phyloP scores from a whole-genome alignment of 768 basidiomycete species.

The Lentinula boryana region DNA sequence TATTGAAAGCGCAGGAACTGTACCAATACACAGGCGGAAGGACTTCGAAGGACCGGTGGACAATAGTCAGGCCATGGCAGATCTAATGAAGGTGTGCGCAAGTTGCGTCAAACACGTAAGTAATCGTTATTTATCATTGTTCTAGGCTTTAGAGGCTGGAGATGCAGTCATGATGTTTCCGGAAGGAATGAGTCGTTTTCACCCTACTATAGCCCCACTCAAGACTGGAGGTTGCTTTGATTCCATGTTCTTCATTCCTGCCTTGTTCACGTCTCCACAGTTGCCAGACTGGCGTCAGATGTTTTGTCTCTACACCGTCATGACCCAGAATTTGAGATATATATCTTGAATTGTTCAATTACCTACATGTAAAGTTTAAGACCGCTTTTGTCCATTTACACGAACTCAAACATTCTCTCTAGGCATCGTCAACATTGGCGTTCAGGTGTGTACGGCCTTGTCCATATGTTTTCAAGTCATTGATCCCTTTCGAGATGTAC shows the following conservation, averaged over 20 bases:
- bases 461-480: not conserved
- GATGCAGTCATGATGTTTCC: slow-evolving; percentile 83
- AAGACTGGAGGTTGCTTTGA: slow-evolving; percentile 64
- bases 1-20: slow-evolving; percentile 82
- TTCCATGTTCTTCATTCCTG: not conserved
- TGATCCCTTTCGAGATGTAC: slow-evolving; percentile 43
- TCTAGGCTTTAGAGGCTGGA: slow-evolving; percentile 66
- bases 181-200: slow-evolving; percentile 82
- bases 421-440: slow-evolving; percentile 87
- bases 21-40: slow-evolving; percentile 74
- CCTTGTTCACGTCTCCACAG: slow-evolving; percentile 27
- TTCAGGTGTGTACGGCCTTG: slow-evolving; percentile 25
- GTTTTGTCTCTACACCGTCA: slow-evolving; percentile 63
- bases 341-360: slow-evolving; percentile 71
- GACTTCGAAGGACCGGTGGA: slow-evolving; percentile 59
- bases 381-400: not conserved
- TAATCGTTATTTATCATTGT: not conserved
- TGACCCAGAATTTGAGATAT: slow-evolving; percentile 65
- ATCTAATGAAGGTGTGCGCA: slow-evolving; percentile 54
- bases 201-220: slow-evolving; percentile 80
- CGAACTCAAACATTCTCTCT: not conserved
- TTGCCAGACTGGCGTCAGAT: slow-evolving; percentile 77
- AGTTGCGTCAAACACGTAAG: slow-evolving; percentile 1
- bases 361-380: slow-evolving; percentile 59
- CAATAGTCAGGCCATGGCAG: slow-evolving; percentile 65